Evolutionary conservation across 257 asterid genomes (phyloP), one percentile per base, ranked within the genome.

Genomic region (Solanum chiquidenum): DNA sequence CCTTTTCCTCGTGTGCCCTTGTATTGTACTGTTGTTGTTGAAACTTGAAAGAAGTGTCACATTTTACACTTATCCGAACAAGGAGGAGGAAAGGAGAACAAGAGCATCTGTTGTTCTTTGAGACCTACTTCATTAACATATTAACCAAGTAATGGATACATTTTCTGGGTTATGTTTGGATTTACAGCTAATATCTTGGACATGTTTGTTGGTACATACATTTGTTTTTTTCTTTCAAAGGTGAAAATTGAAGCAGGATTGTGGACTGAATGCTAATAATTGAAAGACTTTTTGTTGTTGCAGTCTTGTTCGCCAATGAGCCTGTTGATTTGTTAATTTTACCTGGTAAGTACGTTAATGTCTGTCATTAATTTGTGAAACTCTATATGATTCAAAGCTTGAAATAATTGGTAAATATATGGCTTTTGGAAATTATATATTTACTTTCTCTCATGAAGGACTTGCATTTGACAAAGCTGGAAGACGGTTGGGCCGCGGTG

Each of bases 401-500:
- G 23, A 49, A 44, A 71, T 74, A 23, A 64, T 75, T 80, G 29
- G 84, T 73, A 58, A 83, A 35, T n/a, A 33, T 14, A 73, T 87
- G 55, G 73, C 52, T 58, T 35, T 66, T 38, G 25, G 13, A 20
- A 35, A 42, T 29, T 27, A 58, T 29, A 12, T 29, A 12, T 33
- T 82, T 80, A n/a, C 13, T 82, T 11, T 34, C 58, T 79, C 72
- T 23, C 1, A 34, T 62, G 76, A 90, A 97, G 99, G 99, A 88
- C 98, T 97, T 77, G 99, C 98, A 90, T 96, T 97, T 86, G 99
- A 97, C 88, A 96, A 92, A 93, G 88, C 95, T 83, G 99, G 99
- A 76, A 91, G 98, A 90, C 98, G 99, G 31, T 89, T 97, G 90
- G 98, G 99, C 86, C 98, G 99, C 37, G 99, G 99, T 87, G 99